Conservation (phyloP, 257 asterid genomes). For the Fraxinus quadrangulata region DNA sequence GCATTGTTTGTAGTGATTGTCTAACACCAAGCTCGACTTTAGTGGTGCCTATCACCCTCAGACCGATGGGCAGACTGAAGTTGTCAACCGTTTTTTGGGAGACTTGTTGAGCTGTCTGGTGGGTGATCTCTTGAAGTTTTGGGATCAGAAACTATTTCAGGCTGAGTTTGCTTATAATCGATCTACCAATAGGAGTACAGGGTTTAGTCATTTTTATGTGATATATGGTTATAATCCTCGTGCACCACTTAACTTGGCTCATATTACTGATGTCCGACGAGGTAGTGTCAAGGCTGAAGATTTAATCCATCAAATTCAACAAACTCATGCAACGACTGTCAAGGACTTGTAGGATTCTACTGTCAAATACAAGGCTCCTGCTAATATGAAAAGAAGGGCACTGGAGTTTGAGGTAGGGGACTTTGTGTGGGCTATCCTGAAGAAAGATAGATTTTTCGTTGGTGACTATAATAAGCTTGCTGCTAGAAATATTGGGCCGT, state of each 20-base stretch:
- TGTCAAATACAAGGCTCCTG: no score
- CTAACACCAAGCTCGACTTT: neutral
- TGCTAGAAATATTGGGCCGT: no score
- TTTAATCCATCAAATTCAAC: no score
- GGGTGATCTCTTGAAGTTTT: neutral
- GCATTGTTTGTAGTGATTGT: neutral
- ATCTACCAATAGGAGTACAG: neutral
- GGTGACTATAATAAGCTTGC: no score
- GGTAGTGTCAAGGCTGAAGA: no score
- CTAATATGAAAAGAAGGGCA: no score
- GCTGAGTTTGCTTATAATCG: conserved; percentile 1
- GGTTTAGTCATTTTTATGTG: conserved; percentile 5
- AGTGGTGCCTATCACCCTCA: neutral
- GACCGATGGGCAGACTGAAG: conserved; percentile 12
- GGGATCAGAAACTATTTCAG: neutral
- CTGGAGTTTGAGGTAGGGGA: no score
- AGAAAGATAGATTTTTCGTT: no score
- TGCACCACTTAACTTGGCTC: neutral
- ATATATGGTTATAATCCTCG: neutral
- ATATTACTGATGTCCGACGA: no score
- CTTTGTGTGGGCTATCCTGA: no score
- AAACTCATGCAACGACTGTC: no score
- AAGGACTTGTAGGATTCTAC: no score
- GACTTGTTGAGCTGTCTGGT: neutral
- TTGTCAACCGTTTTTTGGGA: neutral